Percentiles rank a stretch among this genome's conserved stretches.
phyloP scores from a whole-genome alignment of 148 eudicot species.

The Drosera capensis region DNA sequence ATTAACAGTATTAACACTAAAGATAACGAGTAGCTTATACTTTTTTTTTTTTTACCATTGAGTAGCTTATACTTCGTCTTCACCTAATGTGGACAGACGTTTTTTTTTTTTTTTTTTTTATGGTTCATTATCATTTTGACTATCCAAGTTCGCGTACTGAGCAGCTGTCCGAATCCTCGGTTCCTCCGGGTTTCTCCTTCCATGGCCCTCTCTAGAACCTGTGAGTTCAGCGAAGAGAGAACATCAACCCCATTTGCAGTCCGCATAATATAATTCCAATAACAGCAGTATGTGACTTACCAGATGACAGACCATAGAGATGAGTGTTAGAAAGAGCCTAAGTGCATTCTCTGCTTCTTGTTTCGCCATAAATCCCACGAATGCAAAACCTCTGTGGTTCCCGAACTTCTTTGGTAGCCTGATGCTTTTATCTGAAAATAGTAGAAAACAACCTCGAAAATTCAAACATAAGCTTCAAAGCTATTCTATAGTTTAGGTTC shows the following conservation, averaged over 20 bases:
- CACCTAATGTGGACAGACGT: too few relatives aligned
- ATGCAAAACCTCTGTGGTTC: slow-evolving; percentile 92
- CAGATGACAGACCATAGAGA: slow-evolving; percentile 91
- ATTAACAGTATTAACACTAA: too few relatives aligned
- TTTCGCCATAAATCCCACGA: slow-evolving; percentile 81
- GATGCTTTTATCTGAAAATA: slow-evolving; percentile 56
- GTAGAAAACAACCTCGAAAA: not conserved
- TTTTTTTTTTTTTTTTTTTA: too few relatives aligned
- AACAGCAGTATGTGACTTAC: slow-evolving; percentile 21
- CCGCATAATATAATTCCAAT: not conserved
- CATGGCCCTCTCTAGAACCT: slow-evolving; percentile 91
- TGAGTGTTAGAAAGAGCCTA: slow-evolving; percentile 80
- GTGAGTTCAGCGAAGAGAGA: slow-evolving; percentile 3
- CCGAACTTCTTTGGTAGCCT: slow-evolving; percentile 73
- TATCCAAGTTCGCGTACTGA: slow-evolving; percentile 59
- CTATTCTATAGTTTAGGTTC: too few relatives aligned
- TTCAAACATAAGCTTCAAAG: not conserved
- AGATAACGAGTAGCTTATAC: too few relatives aligned
- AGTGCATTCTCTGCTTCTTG: slow-evolving; percentile 92
- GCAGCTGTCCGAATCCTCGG: slow-evolving; percentile 76
- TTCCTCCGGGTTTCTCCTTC: slow-evolving; percentile 90
- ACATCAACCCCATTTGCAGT: not conserved
- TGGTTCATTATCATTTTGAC: too few relatives aligned
- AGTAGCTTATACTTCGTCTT: too few relatives aligned
- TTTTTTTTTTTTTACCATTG: too few relatives aligned